A percentile compares a stretch with the other conserved stretches of the same genome.
phyloP scores from a whole-genome alignment of 1,139 yeast genomes.

The Tardiomyces digboiensis region DNA sequence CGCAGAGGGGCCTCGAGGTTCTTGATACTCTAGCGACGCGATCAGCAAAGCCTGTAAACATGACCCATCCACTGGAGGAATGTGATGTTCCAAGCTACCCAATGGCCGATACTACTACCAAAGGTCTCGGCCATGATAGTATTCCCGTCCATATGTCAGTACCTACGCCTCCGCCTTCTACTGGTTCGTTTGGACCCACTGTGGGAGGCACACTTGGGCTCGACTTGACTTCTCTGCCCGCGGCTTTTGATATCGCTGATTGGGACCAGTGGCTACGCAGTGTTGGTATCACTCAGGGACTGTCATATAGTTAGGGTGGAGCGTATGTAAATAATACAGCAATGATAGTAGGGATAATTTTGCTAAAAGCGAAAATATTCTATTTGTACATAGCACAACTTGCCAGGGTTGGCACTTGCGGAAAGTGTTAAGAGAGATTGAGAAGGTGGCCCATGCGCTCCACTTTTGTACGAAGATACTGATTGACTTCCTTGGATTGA shows the following conservation, averaged over 20 bases:
- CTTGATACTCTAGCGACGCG: not conserved
- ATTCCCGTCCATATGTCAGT: not conserved
- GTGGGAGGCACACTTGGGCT: not conserved
- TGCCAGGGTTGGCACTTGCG: too few relatives aligned
- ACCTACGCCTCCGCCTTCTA: not conserved
- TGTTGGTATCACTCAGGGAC: slow-evolving; percentile 2
- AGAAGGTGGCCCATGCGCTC: slow-evolving; percentile 87
- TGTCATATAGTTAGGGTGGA: too few relatives aligned
- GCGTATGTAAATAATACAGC: too few relatives aligned
- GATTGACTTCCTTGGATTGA: slow-evolving; percentile 77
- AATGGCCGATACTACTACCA: not conserved
- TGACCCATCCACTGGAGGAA: not conserved
- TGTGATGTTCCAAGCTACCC: not conserved
- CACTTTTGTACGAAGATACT: slow-evolving; percentile 85
- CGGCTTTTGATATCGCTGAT: slow-evolving; percentile 10
- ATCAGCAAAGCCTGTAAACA: not conserved
- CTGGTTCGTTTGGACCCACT: not conserved
- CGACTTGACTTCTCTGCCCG: slow-evolving; percentile 6
- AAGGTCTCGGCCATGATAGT: too few relatives aligned
- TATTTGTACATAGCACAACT: too few relatives aligned
- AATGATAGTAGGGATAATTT: too few relatives aligned
- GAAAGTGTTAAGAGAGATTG: not conserved
- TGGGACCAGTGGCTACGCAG: slow-evolving; percentile 12
- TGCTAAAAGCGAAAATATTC: too few relatives aligned
- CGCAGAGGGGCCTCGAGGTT: not conserved